phyloP scores from a whole-genome alignment of 805 yeast genomes.

The Candida takata region DNA sequence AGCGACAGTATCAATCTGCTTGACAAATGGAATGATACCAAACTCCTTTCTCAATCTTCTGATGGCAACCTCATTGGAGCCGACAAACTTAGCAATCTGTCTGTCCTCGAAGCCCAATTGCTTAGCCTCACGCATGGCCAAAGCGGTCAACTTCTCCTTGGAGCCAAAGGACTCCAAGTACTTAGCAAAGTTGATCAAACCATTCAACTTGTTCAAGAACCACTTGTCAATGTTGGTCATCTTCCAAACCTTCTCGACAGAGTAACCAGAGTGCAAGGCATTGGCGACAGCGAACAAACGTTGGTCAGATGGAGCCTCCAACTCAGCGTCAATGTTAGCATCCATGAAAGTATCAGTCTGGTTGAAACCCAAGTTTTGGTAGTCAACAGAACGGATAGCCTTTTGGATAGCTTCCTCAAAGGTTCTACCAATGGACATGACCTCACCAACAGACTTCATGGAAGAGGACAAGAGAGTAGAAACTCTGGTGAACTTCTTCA shows the following conservation, averaged over 20 bases:
- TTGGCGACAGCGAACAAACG: constrained; percentile 95
- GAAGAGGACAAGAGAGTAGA: constrained; percentile 82
- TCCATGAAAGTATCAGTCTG: constrained; percentile 70
- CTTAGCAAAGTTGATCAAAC: constrained; percentile 65
- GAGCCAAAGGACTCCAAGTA: constrained; percentile 50
- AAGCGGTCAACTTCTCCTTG: constrained; percentile 51
- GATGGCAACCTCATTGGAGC: constrained; percentile 87
- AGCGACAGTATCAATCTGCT: constrained; percentile 97
- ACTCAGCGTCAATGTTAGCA: constrained; percentile 85
- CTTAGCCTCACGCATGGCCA: constrained; percentile 75
- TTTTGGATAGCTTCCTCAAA: constrained; percentile 97
- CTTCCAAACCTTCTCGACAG: constrained; percentile 88
- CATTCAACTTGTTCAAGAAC: constrained; percentile 84
- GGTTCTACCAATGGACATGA: constrained; percentile 95
- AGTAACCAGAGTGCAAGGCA: constrained; percentile 81
- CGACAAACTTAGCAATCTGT: constrained; percentile 84
- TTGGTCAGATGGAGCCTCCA: constrained; percentile 96
- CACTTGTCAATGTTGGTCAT: constrained; percentile 91
- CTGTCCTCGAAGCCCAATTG: constrained; percentile 96
- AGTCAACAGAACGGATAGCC: constrained; percentile 94
- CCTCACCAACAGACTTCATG: constrained; percentile 99
- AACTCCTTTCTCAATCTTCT: constrained; percentile 82
- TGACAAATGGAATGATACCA: constrained; percentile 86
- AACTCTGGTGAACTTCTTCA: constrained; percentile 90
- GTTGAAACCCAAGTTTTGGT: constrained; percentile 90